These are phyloP conservation scores for Penicillium palitans DNA, from an alignment of 2,329 filamentous ascomycete species.

Conservation along the genomic window DNA sequence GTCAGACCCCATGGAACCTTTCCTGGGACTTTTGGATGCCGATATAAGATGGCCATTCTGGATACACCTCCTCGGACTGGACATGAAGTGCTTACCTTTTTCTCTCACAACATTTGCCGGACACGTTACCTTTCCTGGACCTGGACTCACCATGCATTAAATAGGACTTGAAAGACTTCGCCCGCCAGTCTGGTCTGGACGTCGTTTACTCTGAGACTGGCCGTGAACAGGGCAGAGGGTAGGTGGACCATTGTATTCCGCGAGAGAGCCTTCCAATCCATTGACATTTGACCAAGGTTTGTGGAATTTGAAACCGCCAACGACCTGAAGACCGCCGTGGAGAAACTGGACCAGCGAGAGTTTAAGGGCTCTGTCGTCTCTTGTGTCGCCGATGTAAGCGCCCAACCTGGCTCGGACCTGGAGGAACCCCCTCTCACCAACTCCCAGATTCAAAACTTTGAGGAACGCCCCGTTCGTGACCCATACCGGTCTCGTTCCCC, in stretches of 20 bases:
- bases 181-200: constrained; percentile 91
- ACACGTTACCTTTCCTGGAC: constrained; percentile 49
- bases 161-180: constrained; percentile 99
- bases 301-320: constrained; percentile 95
- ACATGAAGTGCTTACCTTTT: constrained; percentile 16
- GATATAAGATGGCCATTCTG: constrained; percentile 18
- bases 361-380: constrained; percentile 88
- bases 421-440: constrained; percentile 29
- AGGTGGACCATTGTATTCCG: constrained; percentile 43
- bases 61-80: constrained; percentile 23
- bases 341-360: constrained; percentile 89
- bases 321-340: constrained; percentile 86
- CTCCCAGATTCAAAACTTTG: constrained; percentile 63
- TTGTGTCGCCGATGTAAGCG: constrained; percentile 81
- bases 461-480: constrained; percentile 70
- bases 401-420: constrained; percentile 20
- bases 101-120: constrained; percentile 13
- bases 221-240: constrained; percentile 92
- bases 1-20: background rate
- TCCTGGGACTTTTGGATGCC: constrained; percentile 7
- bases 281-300: constrained; percentile 62
- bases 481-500: constrained; percentile 80
- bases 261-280: constrained; percentile 13
- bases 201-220: constrained; percentile 97
- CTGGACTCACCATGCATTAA: constrained; percentile 76